phyloP scores from a whole-genome alignment of 2,329 filamentous ascomycete genomes.

The Fusarium sp. region DNA sequence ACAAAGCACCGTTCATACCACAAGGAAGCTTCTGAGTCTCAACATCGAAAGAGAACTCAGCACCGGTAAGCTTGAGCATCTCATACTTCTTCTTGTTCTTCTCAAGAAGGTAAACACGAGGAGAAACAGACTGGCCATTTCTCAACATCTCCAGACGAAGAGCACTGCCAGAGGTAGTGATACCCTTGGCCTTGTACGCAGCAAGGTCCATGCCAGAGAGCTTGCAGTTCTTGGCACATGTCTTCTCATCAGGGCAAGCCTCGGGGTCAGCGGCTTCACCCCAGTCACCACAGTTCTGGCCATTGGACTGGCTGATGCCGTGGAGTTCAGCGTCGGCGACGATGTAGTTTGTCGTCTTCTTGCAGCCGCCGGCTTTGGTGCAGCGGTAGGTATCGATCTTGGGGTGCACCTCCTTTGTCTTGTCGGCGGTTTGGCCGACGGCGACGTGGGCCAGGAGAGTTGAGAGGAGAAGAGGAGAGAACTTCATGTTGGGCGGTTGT shows the following conservation, averaged over 20 bases:
- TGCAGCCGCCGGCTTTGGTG: conserved; percentile 62
- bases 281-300: conserved; percentile 38
- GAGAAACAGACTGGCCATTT: conserved; percentile 39
- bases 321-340: conserved; percentile 63
- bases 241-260: conserved; percentile 60
- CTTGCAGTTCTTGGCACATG: conserved; percentile 65
- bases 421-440: conserved; percentile 54
- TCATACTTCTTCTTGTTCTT: conserved; percentile 66
- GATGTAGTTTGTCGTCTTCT: conserved; percentile 57
- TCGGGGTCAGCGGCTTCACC: conserved; percentile 50
- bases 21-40: conserved; percentile 73
- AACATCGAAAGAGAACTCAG: conserved; percentile 74
- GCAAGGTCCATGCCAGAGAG: conserved; percentile 62
- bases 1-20: conserved; percentile 74
- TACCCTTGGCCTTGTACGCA: conserved; percentile 56
- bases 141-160: conserved; percentile 46
- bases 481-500: conserved; percentile 16
- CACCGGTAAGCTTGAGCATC: conserved; percentile 67
- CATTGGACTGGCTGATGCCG: conserved; percentile 56
- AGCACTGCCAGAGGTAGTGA: conserved; percentile 47
- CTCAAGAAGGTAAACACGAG: conserved; percentile 69
- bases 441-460: conserved; percentile 12
- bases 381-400: conserved; percentile 63
- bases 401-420: conserved; percentile 59
- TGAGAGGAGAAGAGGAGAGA: conserved; percentile 8